A percentile compares a stretch with the other conserved stretches of the same genome.
phyloP scores from a whole-genome alignment of 208 protist species.

The Trypanosoma boissoni region DNA sequence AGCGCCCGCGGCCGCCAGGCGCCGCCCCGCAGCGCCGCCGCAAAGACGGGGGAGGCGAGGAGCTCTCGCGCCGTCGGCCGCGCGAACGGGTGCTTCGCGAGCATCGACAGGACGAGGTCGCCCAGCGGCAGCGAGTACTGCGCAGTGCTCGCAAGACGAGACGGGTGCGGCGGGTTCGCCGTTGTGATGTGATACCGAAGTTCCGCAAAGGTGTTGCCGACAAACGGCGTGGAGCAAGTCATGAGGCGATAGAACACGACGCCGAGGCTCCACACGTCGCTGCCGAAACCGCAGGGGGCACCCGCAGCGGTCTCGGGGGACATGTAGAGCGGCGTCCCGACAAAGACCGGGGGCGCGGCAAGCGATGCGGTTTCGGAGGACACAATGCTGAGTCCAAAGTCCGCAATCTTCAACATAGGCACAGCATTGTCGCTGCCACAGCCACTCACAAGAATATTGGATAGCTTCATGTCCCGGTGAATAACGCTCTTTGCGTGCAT shows the following conservation, averaged over 20 bases:
- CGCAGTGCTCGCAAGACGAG: neutral
- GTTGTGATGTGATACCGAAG: constrained; percentile 8
- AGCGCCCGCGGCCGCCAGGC: constrained; percentile 27
- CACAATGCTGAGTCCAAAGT: constrained; percentile 61
- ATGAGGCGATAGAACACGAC: constrained; percentile 34
- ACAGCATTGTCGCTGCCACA: neutral
- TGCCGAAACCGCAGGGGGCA: constrained; percentile 16
- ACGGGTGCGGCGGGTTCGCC: constrained; percentile 14
- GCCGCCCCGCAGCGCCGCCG: constrained; percentile 14
- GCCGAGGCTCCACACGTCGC: constrained; percentile 42
- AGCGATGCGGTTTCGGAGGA: neutral
- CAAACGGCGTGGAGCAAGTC: constrained; percentile 22
- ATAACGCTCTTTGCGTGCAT: constrained; percentile 39
- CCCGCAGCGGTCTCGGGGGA: constrained; percentile 17
- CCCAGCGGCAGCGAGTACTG: constrained; percentile 19
- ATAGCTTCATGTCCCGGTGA: constrained; percentile 92
- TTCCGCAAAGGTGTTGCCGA: constrained; percentile 1
- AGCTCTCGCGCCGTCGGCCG: constrained; percentile 24
- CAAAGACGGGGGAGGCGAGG: constrained; percentile 41
- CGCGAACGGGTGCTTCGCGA: constrained; percentile 8
- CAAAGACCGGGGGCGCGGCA: neutral
- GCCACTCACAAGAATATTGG: constrained; percentile 90
- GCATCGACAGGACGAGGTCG: constrained; percentile 27
- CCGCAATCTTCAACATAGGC: constrained; percentile 45
- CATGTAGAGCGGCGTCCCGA: constrained; percentile 29